Conservation (phyloP, 306 rosid genomes). For the Betula pendula region DNA sequence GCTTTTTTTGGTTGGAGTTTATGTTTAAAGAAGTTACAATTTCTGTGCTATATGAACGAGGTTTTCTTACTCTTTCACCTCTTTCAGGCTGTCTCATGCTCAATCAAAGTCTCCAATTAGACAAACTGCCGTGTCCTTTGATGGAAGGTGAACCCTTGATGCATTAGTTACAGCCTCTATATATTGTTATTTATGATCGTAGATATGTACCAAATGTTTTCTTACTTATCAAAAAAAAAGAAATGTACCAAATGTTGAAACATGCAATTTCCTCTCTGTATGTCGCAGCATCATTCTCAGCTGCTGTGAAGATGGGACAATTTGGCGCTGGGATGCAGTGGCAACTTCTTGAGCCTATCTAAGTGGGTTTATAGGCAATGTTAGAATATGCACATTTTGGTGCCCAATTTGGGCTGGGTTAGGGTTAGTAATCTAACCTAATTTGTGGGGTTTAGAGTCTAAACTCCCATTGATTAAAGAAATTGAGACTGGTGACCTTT, state of each 20-base stretch:
- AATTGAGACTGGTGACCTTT: not conserved
- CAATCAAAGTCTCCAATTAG: constrained; percentile 88
- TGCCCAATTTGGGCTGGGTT: constrained; percentile 1
- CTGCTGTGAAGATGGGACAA: constrained; percentile 94
- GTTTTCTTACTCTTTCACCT: constrained; percentile 18
- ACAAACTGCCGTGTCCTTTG: constrained; percentile 88
- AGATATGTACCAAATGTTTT: not conserved
- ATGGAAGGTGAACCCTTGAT: constrained; percentile 73
- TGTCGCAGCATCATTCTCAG: constrained; percentile 78
- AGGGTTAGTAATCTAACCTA: constrained; percentile 18
- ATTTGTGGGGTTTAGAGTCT: not conserved
- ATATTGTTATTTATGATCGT: not conserved
- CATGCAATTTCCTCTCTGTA: not conserved
- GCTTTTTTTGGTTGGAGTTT: not conserved
- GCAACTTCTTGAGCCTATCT: constrained; percentile 29
- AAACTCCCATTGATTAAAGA: not conserved
- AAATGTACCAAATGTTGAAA: not conserved
- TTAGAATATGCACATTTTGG: not conserved
- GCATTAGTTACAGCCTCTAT: not conserved
- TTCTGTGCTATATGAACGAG: constrained; percentile 1
- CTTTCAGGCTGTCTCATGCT: constrained; percentile 69
- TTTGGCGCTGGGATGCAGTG: constrained; percentile 97
- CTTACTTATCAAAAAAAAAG: too few species aligned
- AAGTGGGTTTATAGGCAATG: not conserved
- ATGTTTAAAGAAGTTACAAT: not conserved